Conservation (phyloP, 2,329 filamentous ascomycete species). For the Mycosphaerella sp. region DNA sequence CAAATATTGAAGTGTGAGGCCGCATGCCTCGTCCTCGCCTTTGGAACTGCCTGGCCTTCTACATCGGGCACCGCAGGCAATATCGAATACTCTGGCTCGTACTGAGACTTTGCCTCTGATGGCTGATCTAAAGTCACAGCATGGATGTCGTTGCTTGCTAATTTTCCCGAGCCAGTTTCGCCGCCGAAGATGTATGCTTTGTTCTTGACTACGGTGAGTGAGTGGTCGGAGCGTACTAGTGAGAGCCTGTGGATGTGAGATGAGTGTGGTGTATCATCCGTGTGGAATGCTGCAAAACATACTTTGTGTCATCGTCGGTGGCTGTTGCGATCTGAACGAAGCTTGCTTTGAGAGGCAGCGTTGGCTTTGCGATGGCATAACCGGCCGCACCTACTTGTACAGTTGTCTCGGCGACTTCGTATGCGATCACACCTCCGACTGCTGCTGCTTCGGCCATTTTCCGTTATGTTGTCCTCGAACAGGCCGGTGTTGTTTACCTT, state of each 20-base stretch:
- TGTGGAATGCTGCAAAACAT: neutral
- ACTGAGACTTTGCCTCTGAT: constrained; percentile 31
- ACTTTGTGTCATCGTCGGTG: constrained; percentile 33
- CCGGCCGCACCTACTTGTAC: constrained; percentile 12
- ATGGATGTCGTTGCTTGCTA: constrained; percentile 42
- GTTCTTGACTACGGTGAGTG: constrained; percentile 37
- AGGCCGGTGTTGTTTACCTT: no score
- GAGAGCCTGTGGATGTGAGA: constrained; percentile 22
- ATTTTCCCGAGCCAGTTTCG: constrained; percentile 31
- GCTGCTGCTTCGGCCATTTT: constrained; percentile 18
- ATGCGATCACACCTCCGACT: constrained; percentile 14
- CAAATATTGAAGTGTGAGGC: constrained; percentile 38
- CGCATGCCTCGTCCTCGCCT: constrained; percentile 36
- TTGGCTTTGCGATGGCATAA: constrained; percentile 35
- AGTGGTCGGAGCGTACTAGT: constrained; percentile 35
- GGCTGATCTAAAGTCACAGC: constrained; percentile 32
- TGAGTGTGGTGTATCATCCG: neutral
- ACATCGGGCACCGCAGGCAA: constrained; percentile 37
- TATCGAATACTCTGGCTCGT: constrained; percentile 39
- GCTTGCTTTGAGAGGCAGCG: constrained; percentile 39
- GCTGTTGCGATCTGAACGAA: constrained; percentile 39
- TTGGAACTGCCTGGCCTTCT: constrained; percentile 32
- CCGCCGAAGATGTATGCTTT: constrained; percentile 45
- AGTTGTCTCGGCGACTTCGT: constrained; percentile 16
- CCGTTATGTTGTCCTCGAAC: no score